Percentiles rank a stretch among this genome's conserved stretches.
Conservation (phyloP, 2,329 filamentous ascomycete species). For the Cytospora paraplurivora region DNA sequence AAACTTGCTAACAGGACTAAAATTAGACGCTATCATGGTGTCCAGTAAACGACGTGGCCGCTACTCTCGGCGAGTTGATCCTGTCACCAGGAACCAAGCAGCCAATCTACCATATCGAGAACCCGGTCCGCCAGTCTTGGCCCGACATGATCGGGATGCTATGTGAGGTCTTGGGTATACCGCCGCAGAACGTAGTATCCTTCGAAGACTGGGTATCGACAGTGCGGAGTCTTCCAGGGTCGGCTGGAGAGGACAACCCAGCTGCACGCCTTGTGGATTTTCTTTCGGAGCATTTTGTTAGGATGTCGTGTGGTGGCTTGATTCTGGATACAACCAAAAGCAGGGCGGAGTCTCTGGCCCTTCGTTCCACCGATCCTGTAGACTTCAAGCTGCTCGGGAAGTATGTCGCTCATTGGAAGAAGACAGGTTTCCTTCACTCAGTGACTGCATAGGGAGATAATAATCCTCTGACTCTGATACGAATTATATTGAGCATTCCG, state of each 20-base stretch:
- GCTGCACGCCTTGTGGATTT: background rate
- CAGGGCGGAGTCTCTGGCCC: background rate
- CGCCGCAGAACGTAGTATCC: background rate
- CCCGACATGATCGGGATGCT: background rate
- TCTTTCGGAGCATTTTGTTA: background rate
- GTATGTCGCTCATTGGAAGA: background rate
- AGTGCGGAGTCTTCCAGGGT: background rate
- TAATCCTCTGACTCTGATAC: background rate
- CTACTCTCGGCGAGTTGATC: constrained; percentile 34
- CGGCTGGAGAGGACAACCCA: background rate
- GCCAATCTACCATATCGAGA: constrained; percentile 28
- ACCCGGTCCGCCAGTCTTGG: constrained; percentile 22
- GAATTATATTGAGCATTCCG: background rate
- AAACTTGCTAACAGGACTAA: background rate
- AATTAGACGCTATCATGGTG: constrained; percentile 43
- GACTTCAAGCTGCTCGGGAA: background rate
- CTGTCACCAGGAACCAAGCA: constrained; percentile 11
- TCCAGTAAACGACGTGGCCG: constrained; percentile 45
- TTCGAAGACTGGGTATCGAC: background rate
- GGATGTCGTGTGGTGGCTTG: constrained; percentile 7
- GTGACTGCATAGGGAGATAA: background rate
- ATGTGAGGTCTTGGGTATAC: background rate
- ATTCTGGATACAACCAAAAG: background rate
- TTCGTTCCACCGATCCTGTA: background rate
- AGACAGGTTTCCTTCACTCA: background rate